These are phyloP conservation scores for Melanogaster broomeanus DNA, from an alignment of 768 basidiomycete species.

Conservation along the genomic window DNA sequence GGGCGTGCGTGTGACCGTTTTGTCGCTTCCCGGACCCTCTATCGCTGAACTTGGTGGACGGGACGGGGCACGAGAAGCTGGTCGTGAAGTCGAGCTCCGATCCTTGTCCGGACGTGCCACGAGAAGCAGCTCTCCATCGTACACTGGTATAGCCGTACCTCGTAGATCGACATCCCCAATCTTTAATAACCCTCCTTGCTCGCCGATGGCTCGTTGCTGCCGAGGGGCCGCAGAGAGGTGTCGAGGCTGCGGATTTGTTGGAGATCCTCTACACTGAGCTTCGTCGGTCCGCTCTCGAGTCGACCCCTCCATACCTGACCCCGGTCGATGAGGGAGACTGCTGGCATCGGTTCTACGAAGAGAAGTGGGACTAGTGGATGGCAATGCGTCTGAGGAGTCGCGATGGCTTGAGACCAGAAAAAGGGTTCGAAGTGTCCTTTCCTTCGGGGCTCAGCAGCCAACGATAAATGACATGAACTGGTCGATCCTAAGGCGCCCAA, in stretches of 20 bases:
- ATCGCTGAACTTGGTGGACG: conserved; percentile 68
- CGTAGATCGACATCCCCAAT: conserved; percentile 51
- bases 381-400: conserved; percentile 38
- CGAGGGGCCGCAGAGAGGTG: conserved; percentile 38
- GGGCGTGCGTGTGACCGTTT: conserved; percentile 56
- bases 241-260: conserved; percentile 59
- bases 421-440: conserved; percentile 76
- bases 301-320: conserved; percentile 63
- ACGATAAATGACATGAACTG: conserved; percentile 78
- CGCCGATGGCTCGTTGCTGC: conserved; percentile 12
- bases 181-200: conserved; percentile 30
- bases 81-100: conserved; percentile 48
- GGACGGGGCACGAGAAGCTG: conserved; percentile 63
- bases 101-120: conserved; percentile 59
- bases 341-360: conserved; percentile 75
- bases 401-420: conserved; percentile 59
- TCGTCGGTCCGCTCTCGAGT: conserved; percentile 59
- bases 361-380: conserved; percentile 64
- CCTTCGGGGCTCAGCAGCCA: conserved; percentile 73
- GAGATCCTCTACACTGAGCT: conserved; percentile 53
- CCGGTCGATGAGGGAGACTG: conserved; percentile 68
- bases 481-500: conserved; percentile 52
- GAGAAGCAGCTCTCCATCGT: conserved; percentile 73
- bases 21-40: conserved; percentile 40
- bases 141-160: conserved; percentile 72